Percentiles rank a stretch among this genome's conserved stretches.
These are phyloP conservation scores for Fusarium sp. DNA, from an alignment of 2,329 filamentous ascomycete genomes.

Conservation along the genomic window DNA sequence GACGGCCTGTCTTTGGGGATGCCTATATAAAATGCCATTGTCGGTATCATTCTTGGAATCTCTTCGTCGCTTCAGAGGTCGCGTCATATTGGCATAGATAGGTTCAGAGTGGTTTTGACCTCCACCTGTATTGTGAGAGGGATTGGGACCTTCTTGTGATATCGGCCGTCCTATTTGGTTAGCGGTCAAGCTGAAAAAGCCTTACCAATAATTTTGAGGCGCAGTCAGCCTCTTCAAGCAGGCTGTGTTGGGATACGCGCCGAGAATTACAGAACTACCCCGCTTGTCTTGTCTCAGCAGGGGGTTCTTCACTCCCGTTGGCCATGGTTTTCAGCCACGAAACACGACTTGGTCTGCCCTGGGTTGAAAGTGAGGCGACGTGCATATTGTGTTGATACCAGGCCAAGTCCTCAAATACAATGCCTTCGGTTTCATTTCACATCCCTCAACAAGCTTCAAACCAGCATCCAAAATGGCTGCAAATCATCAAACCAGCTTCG, in stretches of 20 bases:
- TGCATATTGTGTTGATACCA: fast-evolving
- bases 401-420: fast-evolving
- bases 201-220: neutral
- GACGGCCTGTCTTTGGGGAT: neutral
- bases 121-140: fast-evolving
- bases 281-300: fast-evolving
- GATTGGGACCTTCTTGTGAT: fast-evolving
- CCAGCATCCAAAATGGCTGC: fast-evolving
- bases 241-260: neutral
- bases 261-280: neutral
- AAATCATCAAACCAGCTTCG: neutral
- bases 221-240: fast-evolving
- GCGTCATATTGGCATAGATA: neutral
- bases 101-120: fast-evolving
- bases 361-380: neutral
- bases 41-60: neutral
- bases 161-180: fast-evolving
- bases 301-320: neutral
- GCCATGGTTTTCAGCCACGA: neutral
- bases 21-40: neutral
- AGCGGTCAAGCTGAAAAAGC: neutral
- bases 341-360: neutral
- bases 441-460: fast-evolving
- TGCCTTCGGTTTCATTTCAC: fast-evolving
- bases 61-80: neutral